Base-by-base conservation (phyloP, 2,329 filamentous ascomycete genomes). In the Aureobasidium sp. region DNA sequence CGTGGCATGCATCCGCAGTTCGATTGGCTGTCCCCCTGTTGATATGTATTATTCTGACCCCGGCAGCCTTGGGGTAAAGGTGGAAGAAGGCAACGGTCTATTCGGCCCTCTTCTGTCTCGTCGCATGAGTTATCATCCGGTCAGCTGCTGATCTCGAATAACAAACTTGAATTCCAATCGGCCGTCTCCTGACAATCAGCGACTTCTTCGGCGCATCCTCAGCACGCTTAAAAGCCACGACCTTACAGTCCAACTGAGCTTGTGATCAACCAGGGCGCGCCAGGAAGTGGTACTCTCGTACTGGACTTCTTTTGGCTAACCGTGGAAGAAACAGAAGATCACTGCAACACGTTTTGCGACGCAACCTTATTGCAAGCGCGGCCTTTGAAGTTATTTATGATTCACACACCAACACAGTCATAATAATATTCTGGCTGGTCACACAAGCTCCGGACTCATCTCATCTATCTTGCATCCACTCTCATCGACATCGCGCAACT, bases 1-100 rank as follows among this genome's bases (percentile, higher is more conserved):
- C 53, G 44, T 59, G 56, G 56, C 20, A 48, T 39, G 31, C 47
- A 61, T 59, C 56, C 56, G 56, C 56, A 42, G 45, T 59, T 59
- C 57, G 45, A 61, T 61, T 61, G 57, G 57, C 57, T 52, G 22
- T 22, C 37, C 47, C 45, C 31, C 52, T 45, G 44, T 49, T 49
- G 56, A 49, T 59, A 34, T 45, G 47, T n/a, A 49, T 22, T 49
- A 11, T 37, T 45, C 27, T 39, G 27, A 36, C 39, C 39, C 53
- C 42, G 53, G 17, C 53, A 45, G 53, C 53, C 53, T 57, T 57
- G 53, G 42, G 37, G 29, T 17, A 36, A 57, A n/a, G 42, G 25
- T 39, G 27, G 14, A 57, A 45, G 53, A 57, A 36, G 39, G 41
- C 53, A 57, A 57, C 53, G 53, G 39, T 57, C 53, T 44, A 44